Evolutionary conservation across 306 rosid genomes (phyloP), one percentile per base, ranked within the genome.

Genomic region (Inga oerstediana): DNA sequence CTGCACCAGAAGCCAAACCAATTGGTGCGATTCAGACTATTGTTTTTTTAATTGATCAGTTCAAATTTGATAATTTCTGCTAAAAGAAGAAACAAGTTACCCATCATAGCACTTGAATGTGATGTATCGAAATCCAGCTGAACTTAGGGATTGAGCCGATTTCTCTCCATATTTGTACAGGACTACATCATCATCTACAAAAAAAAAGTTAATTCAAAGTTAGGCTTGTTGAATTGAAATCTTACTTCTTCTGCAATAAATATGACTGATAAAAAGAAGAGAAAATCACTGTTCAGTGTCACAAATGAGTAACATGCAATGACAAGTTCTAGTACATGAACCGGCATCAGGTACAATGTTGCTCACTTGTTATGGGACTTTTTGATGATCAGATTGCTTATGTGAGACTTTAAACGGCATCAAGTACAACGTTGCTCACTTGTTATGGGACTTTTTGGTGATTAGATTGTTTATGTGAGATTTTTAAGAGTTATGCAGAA

Each of bases 81-180:
- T 35, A 41, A 78, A 46, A 19, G 3, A 35, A 30, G 6, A n/a
- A 8, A 52, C 6, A 66, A 61, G 24, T 90, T 89, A 97, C 98
- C 98, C 99, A 17, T 97, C 99, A 82, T 90, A 91, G 82, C 91
- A 82, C 87, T 91, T 97, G 91, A 94, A 89, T 45, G 90, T 67
- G 8, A 91, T 82, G 84, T 79, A 84, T 78, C 89, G 93, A 86
- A 97, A 97, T 75, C 99, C 99, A 22, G 97, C 92, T 74, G 97
- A 86, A 77, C 82, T 91, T 84, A 94, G 82, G 58, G 83, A 78
- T 27, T 91, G 93, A 20, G 91, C 93, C 32, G 99, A 94, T 82
- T 94, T 91, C 84, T 94, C 98, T 48, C 98, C 99, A 72, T 92
- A 82, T 71, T 86, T 91, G 80, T 76, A 84, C 22, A 83, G 95